Evolutionary conservation across 176 grass and related monocot species (phyloP), one percentile per base, ranked within the genome.

Genomic region (Tillandsia fasciculata): DNA sequence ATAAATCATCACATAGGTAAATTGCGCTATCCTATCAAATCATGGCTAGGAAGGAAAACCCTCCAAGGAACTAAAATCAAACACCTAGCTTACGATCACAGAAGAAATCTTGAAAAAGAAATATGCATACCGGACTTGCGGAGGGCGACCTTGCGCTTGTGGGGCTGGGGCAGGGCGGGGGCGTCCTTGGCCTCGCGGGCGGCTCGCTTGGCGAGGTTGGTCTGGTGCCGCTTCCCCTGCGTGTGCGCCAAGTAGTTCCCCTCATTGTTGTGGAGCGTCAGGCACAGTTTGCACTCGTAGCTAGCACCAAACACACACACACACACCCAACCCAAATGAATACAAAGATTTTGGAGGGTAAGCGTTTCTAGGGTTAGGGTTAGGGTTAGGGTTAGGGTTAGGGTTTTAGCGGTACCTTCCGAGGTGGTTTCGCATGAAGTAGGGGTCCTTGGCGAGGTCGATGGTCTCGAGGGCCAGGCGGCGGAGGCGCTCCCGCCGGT

Each of bases 391-490:
- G 20, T 20, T 20, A 20, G 20, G 77, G 49, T 59, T 72, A 24
- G 24, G 24, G 24, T 24, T 72, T 70, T 22, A 0, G 10, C 57
- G 48, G 48, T 79, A 84, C 93, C 93, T 99, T 53, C 94, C 94
- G 53, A 99, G 87, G 78, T 99, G 94, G 63, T 99, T 99, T 48
- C 94, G 94, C 94, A 99, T 99, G 80, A 99, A 99, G 71, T 99
- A 99, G 50, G 94, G 94, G 66, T 99, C 94, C 84, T 99, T 93
- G 63, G 89, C 94, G 52, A 99, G 94, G 84, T 90, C 94, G 65
- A 99, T 99, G 28, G 94, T 99, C 82, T 99, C 94, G 42, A 99
- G 87, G 47, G 94, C 89, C 50, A 99, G 84, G 26, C 94, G 86
- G 27, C 94, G 89, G 77, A 93, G 89, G 51, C 89, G 80, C 77